Evolutionary conservation across 768 basidiomycete genomes (phyloP), one percentile per base, ranked within the genome.

Genomic region (Agaricus blazei): DNA sequence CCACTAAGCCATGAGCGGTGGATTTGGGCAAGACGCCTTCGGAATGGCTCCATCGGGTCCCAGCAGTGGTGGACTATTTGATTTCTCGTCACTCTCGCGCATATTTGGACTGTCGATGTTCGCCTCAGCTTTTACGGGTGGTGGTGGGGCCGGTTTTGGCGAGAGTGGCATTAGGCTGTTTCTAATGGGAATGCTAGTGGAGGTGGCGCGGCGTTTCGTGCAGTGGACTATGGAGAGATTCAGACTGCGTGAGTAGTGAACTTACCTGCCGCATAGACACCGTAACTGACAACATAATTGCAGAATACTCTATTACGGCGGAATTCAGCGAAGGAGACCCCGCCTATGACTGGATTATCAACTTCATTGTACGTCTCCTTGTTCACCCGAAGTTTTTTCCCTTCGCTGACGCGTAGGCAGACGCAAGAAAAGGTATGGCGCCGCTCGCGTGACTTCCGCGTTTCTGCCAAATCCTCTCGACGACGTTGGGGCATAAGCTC

Each of bases 331-430:
- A 77, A 58, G 74, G 75, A 9, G 78, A 80, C 57, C 76, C 74
- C 0, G 68, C 75, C 1, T 79, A 77, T 56, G 78, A 80, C 48
- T 81, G 78, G 78, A 68, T 81, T 5, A 60, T 76, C 1, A 63
- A 71, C 8, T 75, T 76, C 52, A 60, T 81, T 49, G 77, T 78
- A 45, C 51, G 69, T 60, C 26, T 48, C 15, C 6, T 23, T 28
- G 8, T 23, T 36, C 29, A 27, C 28, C 27, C 24, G 42, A 23
- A 43, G 2, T 19, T 28, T 28, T 31, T 29, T 6, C 6, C 50
- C 24, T 47, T 48, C 47, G 56, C 14, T 11, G 24, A 23, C 9
- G 4, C 24, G n/a, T 34, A 12, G 12, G 8, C 29, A 76, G 76
- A 77, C 72, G 0, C 69, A 76, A 56, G 68, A 76, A 52, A 69